Evolutionary conservation across 1,284 basidiomycete genomes (phyloP).

Genomic region (Ceratobasidium theobromae): DNA sequence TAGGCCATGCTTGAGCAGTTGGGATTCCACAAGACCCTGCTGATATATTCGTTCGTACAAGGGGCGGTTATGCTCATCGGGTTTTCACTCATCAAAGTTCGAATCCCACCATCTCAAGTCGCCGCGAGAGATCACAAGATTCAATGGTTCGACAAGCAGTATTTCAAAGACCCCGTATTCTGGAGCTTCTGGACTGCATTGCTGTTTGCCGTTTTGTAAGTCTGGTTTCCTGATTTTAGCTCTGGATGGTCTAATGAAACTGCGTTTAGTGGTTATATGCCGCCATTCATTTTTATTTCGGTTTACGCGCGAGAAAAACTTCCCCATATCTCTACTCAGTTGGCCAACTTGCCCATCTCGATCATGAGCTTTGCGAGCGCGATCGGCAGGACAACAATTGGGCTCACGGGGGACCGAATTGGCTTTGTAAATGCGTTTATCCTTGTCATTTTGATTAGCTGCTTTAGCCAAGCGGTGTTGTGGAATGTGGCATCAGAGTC

Average conservation of each 20-base stretch:
- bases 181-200: slow-evolving; percentile 35
- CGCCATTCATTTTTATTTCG: slow-evolving; percentile 35
- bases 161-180: slow-evolving; percentile 35
- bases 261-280: slow-evolving; percentile 32
- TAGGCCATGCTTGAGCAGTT: slow-evolving; percentile 36
- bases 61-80: slow-evolving; percentile 31
- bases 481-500: slow-evolving; percentile 38
- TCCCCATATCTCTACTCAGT: slow-evolving; percentile 18
- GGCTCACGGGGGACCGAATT: slow-evolving; percentile 36
- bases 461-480: slow-evolving; percentile 36
- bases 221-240: neutral
- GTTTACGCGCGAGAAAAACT: slow-evolving; percentile 35
- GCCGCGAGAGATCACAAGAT: neutral
- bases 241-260: slow-evolving; percentile 6
- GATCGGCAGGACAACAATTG: slow-evolving; percentile 37
- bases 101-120: slow-evolving; percentile 5
- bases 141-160: slow-evolving; percentile 33
- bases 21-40: slow-evolving; percentile 35
- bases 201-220: slow-evolving; percentile 32
- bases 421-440: slow-evolving; percentile 38
- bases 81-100: slow-evolving; percentile 35
- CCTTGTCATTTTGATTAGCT: slow-evolving; percentile 37
- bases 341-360: slow-evolving; percentile 36
- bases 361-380: slow-evolving; percentile 38
- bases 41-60: slow-evolving; percentile 37